Base-by-base conservation (phyloP, 768 basidiomycete species). In the Hebeloma cylindrosporum region DNA sequence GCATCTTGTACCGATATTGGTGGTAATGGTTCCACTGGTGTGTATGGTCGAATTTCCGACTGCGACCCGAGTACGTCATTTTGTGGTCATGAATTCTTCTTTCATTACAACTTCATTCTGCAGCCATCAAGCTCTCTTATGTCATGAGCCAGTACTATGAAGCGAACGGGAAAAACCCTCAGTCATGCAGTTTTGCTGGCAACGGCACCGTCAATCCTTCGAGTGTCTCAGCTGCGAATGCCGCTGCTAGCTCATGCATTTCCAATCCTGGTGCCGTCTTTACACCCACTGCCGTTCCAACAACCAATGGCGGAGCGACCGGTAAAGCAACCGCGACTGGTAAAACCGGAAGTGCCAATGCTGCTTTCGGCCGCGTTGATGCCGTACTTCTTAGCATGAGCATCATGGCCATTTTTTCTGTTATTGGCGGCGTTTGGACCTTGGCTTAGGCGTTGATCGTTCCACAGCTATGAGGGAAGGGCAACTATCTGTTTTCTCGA, bases 101-200 rank as follows among this genome's bases (percentile, higher is more conserved):
- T 34, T 45, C 47, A 1, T 16, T 35, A 43, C 21, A 5, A n/a
- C 36, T 20, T 5, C 5, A 20, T 25, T 30, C 40, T 17, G 37
- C 34, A 89, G 89, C 78, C 30, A 74, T 86, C 64, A 85, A 91
- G 72, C 66, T 92, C 26, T 89, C 87, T 16, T 95, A 79, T 61
- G 82, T 85, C 36, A 87, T 94, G 80, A 86, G 79, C 62, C 70
- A 82, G 47, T 92, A 78, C 62, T 94, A 85, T 59, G 80, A 87
- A 57, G 61, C 71, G 22, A 78, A 77, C 43, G 77, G 76, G 61
- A 75, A 77, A 50, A 67, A 82, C 42, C 58, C 68, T 13, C 69
- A 76, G 40, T 73, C 88, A 6, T 95, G 93, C 67, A 79, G 76
- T 69, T 95, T 96, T 60, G 64, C 65, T 40, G 91, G 93, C 6